Conservation (phyloP, 176 grass and related monocot genomes). For the Oryza nivara region DNA sequence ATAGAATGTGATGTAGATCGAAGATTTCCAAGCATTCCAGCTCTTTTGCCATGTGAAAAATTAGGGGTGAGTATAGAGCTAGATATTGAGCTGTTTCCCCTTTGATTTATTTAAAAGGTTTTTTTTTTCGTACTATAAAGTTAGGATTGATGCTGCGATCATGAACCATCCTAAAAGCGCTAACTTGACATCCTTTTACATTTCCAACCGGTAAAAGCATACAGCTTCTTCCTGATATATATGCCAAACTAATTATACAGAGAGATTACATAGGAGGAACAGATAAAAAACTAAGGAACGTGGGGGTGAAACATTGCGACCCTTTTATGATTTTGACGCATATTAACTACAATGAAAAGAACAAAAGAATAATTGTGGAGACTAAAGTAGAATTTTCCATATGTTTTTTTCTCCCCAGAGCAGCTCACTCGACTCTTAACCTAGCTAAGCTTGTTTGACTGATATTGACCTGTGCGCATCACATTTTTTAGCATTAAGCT, state of each 20-base stretch:
- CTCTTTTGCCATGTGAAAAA: too few relatives aligned
- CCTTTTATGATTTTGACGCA: slow-evolving; percentile 18
- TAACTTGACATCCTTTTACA: slow-evolving; percentile 16
- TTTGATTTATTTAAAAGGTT: too few relatives aligned
- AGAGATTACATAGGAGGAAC: slow-evolving; percentile 20
- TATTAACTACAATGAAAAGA: slow-evolving; percentile 42
- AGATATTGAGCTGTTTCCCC: too few relatives aligned
- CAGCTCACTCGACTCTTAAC: neutral
- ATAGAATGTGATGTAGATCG: too few relatives aligned
- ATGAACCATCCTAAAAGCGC: neutral
- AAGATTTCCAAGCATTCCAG: too few relatives aligned
- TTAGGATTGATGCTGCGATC: neutral
- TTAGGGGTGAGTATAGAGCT: too few relatives aligned
- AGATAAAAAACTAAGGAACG: slow-evolving; percentile 40
- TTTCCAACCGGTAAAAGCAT: slow-evolving; percentile 43
- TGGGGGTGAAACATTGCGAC: slow-evolving; percentile 1
- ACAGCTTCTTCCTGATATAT: slow-evolving; percentile 34
- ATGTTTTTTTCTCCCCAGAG: neutral
- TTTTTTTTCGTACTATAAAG: neutral
- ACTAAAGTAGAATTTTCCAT: slow-evolving; percentile 11
- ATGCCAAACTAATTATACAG: slow-evolving; percentile 35
- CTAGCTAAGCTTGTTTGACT: neutral
- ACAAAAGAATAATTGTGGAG: slow-evolving; percentile 38
- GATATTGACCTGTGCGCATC: neutral
- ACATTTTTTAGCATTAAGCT: neutral